phyloP scores from a whole-genome alignment of 208 protist genomes.

The Trypanosoma mega region DNA sequence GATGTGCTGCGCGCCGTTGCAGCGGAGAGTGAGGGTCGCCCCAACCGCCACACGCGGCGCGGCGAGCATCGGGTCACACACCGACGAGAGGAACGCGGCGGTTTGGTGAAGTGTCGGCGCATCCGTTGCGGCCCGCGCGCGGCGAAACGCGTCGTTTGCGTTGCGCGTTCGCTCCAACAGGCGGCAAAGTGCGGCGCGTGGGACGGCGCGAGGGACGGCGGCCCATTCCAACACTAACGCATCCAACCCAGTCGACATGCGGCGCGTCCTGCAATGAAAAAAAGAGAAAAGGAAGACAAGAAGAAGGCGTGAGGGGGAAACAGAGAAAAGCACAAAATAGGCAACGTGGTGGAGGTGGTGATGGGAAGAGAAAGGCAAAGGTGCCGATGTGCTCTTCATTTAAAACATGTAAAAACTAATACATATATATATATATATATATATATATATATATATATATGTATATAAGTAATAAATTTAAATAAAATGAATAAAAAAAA shows the following conservation, averaged over 20 bases:
- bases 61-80: not conserved
- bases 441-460: no score
- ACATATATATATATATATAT: no score
- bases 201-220: slow-evolving; percentile 14
- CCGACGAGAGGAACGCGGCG: not conserved
- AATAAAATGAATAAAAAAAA: slow-evolving; percentile 9
- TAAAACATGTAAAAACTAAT: no score
- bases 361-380: no score
- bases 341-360: no score
- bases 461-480: no score
- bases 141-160: not conserved
- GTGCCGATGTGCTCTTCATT: no score
- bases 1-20: not conserved
- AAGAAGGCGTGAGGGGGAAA: slow-evolving; percentile 18
- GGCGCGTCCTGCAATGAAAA: no score
- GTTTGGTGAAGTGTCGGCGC: not conserved
- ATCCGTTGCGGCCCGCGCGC: not conserved
- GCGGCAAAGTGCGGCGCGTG: slow-evolving; percentile 24
- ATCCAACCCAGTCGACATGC: slow-evolving; percentile 23
- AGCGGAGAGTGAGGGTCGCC: slow-evolving; percentile 9
- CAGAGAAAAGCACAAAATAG: no score
- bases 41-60: slow-evolving; percentile 1
- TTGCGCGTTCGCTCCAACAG: slow-evolving; percentile 21
- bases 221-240: slow-evolving; percentile 45
- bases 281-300: slow-evolving; percentile 3